Percentiles rank a stretch among this genome's conserved stretches.
These are phyloP conservation scores for Boletus speciosus DNA, from an alignment of 768 basidiomycete genomes.

Conservation along the genomic window DNA sequence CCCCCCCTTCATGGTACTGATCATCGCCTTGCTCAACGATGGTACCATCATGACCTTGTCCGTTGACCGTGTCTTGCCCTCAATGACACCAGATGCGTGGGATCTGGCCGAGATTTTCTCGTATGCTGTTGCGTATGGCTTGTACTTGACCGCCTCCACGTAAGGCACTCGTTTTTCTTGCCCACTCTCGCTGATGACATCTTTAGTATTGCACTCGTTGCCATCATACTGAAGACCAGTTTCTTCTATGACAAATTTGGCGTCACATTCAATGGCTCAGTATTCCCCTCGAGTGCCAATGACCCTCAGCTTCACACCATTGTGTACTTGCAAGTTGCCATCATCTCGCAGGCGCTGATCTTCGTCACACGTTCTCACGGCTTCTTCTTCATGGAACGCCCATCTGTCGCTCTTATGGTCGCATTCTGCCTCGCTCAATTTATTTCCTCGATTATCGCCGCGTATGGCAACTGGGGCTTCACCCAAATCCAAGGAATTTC, in stretches of 20 bases:
- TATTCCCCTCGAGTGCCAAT: conserved; percentile 38
- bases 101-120: conserved; percentile 95
- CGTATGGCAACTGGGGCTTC: conserved; percentile 92
- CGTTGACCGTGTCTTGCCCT: conserved; percentile 93
- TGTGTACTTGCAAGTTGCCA: conserved; percentile 94
- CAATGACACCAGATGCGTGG: conserved; percentile 91
- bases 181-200: conserved; percentile 1
- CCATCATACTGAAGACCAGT: conserved; percentile 77
- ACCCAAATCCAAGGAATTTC: conserved; percentile 76
- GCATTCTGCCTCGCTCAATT: conserved; percentile 95
- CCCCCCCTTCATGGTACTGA: conserved; percentile 99
- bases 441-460: conserved; percentile 93
- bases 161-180: conserved; percentile 37
- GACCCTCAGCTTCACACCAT: conserved; percentile 83
- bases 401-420: conserved; percentile 80
- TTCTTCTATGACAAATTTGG: conserved; percentile 91
- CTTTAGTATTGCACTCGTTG: conserved; percentile 69
- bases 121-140: conserved; percentile 91
- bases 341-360: conserved; percentile 97
- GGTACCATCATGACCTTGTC: conserved; percentile 99
- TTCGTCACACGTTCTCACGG: conserved; percentile 93
- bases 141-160: conserved; percentile 93
- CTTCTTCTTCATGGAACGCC: conserved; percentile 97
- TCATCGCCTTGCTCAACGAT: conserved; percentile 95
- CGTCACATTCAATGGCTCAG: conserved; percentile 47